phyloP scores from a whole-genome alignment of 192 early-diverging fungal species.

The Haplosporangium gracile region DNA sequence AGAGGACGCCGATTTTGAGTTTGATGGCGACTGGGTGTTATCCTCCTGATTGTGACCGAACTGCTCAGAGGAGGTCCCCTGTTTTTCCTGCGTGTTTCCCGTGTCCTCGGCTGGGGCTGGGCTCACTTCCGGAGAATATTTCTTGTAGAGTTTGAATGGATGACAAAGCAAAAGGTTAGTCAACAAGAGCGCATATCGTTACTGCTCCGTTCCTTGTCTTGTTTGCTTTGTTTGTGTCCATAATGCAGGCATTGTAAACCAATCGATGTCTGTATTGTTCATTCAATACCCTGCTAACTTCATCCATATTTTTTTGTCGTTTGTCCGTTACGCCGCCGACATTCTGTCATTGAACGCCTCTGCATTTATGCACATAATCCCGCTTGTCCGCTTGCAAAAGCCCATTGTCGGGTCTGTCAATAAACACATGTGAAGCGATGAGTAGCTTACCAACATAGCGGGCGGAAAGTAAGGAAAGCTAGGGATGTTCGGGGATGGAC shows the following conservation, averaged over 20 bases:
- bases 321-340: not conserved
- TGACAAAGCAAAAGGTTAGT: not conserved
- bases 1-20: not conserved
- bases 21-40: not conserved
- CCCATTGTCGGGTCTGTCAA: not conserved
- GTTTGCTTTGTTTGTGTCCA: too few species aligned
- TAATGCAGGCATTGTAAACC: not conserved
- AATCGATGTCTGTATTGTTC: not conserved
- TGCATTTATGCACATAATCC: not conserved
- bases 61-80: not conserved
- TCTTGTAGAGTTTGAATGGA: conserved; percentile 24
- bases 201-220: not conserved
- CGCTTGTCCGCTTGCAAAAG: too few species aligned
- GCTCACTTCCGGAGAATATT: conserved; percentile 53
- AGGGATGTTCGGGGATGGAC: conserved; percentile 24
- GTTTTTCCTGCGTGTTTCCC: not conserved
- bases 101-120: conserved; percentile 34
- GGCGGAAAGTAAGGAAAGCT: conserved; percentile 54
- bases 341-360: not conserved
- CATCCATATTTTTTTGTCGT: not conserved
- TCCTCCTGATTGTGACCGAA: not conserved
- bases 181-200: not conserved
- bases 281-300: not conserved
- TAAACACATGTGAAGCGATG: not conserved
- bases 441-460: conserved; percentile 38